A percentile compares a stretch with the other conserved stretches of the same genome.
Evolutionary conservation across 768 basidiomycete species (phyloP).

Genomic region (Suillus subluteus): DNA sequence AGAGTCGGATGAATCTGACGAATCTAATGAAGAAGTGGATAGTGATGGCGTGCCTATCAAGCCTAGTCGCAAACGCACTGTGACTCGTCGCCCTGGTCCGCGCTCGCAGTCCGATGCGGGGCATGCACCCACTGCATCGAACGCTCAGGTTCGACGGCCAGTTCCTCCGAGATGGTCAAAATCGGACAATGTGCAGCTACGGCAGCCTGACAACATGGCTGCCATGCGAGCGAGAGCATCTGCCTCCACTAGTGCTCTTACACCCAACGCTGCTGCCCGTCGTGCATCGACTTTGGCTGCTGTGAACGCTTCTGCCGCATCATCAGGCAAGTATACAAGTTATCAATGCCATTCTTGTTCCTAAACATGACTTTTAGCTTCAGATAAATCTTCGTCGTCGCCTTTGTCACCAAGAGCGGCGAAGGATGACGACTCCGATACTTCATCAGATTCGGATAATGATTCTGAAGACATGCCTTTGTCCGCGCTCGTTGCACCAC

Average conservation of each 20-base stretch:
- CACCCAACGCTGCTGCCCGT: constrained; percentile 54
- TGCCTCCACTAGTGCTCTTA: constrained; percentile 59
- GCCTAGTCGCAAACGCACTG: constrained; percentile 38
- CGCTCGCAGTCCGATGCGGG: constrained; percentile 24
- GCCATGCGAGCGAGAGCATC: constrained; percentile 49
- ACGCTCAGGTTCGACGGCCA: constrained; percentile 8
- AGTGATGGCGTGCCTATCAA: constrained; percentile 39
- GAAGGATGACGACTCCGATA: constrained; percentile 27
- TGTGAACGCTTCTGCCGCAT: constrained; percentile 31
- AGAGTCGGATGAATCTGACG: constrained; percentile 38
- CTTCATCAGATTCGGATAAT: constrained; percentile 37
- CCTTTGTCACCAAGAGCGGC: constrained; percentile 13
- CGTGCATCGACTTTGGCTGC: constrained; percentile 47
- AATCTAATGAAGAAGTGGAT: constrained; percentile 40
- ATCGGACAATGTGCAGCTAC: constrained; percentile 35
- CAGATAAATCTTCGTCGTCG: background rate
- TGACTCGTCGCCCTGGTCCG: constrained; percentile 28
- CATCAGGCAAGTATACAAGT: constrained; percentile 32
- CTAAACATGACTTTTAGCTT: background rate
- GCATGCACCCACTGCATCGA: constrained; percentile 15
- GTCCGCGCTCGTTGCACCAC: constrained; percentile 61
- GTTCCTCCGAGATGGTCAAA: constrained; percentile 20
- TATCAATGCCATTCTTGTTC: background rate
- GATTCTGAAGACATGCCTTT: constrained; percentile 68
- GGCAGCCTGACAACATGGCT: constrained; percentile 14